A percentile compares a stretch with the other conserved stretches of the same genome.
phyloP scores from a whole-genome alignment of 352 stramenopile genomes.

The Phytophthora tentaculata region DNA sequence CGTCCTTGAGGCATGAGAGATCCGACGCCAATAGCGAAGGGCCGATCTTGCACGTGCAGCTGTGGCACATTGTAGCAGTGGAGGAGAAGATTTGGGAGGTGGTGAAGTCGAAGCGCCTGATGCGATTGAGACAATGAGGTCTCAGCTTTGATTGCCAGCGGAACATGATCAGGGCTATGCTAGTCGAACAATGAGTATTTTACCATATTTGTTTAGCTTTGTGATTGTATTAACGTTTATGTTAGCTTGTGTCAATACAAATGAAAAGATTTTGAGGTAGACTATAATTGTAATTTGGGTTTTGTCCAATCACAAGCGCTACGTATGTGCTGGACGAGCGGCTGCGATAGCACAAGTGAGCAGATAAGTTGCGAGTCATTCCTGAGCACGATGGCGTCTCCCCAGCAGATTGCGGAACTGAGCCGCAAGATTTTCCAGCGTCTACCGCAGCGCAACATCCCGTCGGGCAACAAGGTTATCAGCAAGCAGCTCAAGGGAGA shows the following conservation, averaged over 20 bases:
- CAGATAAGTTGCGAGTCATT: conserved; percentile 8
- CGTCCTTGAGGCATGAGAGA: conserved; percentile 92
- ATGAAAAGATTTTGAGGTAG: neutral
- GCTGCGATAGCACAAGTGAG: conserved; percentile 25
- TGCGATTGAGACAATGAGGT: conserved; percentile 8
- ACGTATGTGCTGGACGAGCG: conserved; percentile 23
- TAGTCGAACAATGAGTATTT: conserved; percentile 8
- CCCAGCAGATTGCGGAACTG: conserved; percentile 78
- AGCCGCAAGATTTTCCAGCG: conserved; percentile 91
- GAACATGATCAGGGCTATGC: conserved; percentile 28
- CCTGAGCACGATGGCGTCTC: conserved; percentile 42
- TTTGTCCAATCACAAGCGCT: conserved; percentile 19
- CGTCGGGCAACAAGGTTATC: conserved; percentile 90
- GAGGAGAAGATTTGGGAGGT: neutral
- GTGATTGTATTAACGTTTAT: neutral
- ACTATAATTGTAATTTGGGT: conserved; percentile 8
- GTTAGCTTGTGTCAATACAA: conserved; percentile 5
- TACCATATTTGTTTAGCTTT: neutral
- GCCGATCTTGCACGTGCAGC: conserved; percentile 89
- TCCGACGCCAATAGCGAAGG: conserved; percentile 95
- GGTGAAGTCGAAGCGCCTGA: conserved; percentile 5
- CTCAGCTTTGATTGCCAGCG: conserved; percentile 16
- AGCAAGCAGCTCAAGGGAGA: conserved; percentile 90
- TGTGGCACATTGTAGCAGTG: conserved; percentile 71
- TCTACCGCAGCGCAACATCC: conserved; percentile 78